Evolutionary conservation across 495 filamentous ascomycete genomes (phyloP), one percentile per base, ranked within the genome.

Genomic region (Trichoderma gamsii): DNA sequence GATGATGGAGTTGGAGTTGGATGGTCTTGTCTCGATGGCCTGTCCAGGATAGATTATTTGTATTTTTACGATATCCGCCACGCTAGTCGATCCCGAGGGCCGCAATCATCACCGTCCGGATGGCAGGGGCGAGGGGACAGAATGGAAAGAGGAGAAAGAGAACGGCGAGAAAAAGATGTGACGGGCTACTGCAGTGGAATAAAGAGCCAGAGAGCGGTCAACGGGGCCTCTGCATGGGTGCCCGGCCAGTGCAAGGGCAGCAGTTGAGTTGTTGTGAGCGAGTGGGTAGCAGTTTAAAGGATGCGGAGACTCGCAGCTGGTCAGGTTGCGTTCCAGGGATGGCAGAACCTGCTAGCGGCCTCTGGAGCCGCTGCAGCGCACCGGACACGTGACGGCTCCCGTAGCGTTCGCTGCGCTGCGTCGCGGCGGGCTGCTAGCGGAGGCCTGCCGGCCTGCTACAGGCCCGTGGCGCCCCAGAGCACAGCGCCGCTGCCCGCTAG

Each of bases 211-310:
- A 32, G 27, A 61, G 56, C 56, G 56, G 56, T 61, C 56, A 61
- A 61, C 56, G 56, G 56, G 56, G 56, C 56, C 44, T 15, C 56
- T 61, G 56, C 56, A 61, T 61, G 56, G 56, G 56, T 61, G 56
- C 56, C 56, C 56, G 56, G 56, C 56, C 56, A 61, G 56, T 61
- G 56, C 56, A 61, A 61, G 56, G 56, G 56, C 56, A 61, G 56
- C 35, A 25, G 56, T 15, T 61, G 56, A 61, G 56, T 61, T 61
- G 56, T 61, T 61, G 56, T 32, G 23, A 61, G 56, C 27, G 25
- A 61, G 56, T 61, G 56, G 56, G 56, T 61, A 56, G 21, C n/a
- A 18, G 23, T 27, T 61, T 61, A 61, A 61, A 61, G 56, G 56
- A 61, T 61, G 56, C 56, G 56, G 56, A 61, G 56, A 61, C 56